phyloP scores from a whole-genome alignment of 805 yeast species.

The Ogataea trehalophila region DNA sequence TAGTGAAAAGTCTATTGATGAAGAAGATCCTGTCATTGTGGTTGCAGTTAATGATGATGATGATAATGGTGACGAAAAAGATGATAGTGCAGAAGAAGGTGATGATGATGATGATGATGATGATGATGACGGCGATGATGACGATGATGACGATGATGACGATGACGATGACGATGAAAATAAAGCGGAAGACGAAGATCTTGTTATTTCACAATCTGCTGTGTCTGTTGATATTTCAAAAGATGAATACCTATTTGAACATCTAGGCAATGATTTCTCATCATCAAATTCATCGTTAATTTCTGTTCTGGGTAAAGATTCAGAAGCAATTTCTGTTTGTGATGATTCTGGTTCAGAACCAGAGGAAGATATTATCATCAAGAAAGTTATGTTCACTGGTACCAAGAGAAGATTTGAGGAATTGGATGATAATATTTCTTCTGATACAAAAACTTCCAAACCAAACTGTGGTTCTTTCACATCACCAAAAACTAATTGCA shows the following conservation, averaged over 20 bases:
- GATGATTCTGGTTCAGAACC: conserved; percentile 8
- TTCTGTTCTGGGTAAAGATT: background rate
- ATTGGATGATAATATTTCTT: too few species aligned
- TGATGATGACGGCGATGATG: background rate
- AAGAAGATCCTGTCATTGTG: background rate
- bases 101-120: conserved; percentile 1
- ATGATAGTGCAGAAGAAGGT: background rate
- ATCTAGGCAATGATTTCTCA: too few species aligned
- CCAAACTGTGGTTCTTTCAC: too few species aligned
- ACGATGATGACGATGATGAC: background rate
- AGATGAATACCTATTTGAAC: too few species aligned
- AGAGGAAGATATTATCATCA: conserved; percentile 5
- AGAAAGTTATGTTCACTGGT: background rate
- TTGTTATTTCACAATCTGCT: background rate
- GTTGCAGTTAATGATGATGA: background rate
- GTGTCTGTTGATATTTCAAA: background rate
- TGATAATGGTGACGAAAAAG: background rate
- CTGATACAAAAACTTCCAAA: too few species aligned
- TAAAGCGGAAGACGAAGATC: background rate
- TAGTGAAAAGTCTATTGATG: background rate
- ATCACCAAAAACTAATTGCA: too few species aligned
- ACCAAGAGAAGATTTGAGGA: too few species aligned
- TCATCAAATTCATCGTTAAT: background rate
- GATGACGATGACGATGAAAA: background rate
- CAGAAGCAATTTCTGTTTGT: background rate